Evolutionary conservation across 306 rosid species (phyloP).

Genomic region (Boehmeria nivea): DNA sequence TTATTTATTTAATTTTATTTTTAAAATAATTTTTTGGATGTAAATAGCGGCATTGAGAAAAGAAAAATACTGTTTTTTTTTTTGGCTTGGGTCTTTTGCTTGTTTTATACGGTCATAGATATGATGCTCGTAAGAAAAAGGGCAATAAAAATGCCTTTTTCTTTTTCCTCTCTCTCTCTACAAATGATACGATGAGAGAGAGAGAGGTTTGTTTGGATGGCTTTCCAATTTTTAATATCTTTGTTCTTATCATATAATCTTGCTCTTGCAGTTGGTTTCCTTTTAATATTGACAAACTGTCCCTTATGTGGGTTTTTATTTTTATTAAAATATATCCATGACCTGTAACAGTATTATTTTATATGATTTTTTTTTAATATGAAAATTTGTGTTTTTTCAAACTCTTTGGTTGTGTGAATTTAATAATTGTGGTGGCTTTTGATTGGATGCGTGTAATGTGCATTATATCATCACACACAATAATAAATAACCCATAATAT

Average conservation of each 20-base stretch:
- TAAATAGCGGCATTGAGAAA: slow-evolving; percentile 16
- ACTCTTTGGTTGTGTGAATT: neutral
- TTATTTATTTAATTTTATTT: too few species aligned
- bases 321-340: neutral
- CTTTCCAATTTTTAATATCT: neutral
- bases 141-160: neutral
- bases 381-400: neutral
- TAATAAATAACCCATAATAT: neutral
- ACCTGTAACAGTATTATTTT: neutral
- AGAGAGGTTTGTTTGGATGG: slow-evolving; percentile 1
- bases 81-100: slow-evolving; percentile 10
- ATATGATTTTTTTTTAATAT: neutral
- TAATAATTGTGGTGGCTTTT: slow-evolving; percentile 2
- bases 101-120: slow-evolving; percentile 19
- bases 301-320: neutral
- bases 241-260: slow-evolving; percentile 5
- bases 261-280: slow-evolving; percentile 9
- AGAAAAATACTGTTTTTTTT: neutral
- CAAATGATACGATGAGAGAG: neutral
- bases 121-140: neutral
- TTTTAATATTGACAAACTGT: slow-evolving; percentile 1
- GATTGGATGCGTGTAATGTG: neutral
- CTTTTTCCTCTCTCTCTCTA: neutral
- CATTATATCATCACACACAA: neutral
- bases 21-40: too few species aligned